Evolutionary conservation across 371 early-diverging fungal genomes (phyloP).

Genomic region (Coemansia sp.): DNA sequence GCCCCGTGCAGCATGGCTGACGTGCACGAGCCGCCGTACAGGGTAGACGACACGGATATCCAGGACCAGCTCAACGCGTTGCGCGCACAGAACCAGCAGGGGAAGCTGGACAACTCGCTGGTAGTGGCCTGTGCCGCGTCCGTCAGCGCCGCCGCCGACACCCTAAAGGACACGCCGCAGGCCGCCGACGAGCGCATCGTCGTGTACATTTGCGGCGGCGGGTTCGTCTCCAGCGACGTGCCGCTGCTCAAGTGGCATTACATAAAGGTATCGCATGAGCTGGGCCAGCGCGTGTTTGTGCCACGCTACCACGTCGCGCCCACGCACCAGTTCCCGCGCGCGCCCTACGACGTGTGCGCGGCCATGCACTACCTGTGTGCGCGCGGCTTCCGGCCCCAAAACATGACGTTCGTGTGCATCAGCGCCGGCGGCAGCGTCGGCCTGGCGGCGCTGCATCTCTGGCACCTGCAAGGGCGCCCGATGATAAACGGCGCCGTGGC

Average conservation of each 20-base stretch:
- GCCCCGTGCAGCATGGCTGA: constrained; percentile 6
- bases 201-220: constrained; percentile 71
- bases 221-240: constrained; percentile 56
- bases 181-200: constrained; percentile 37
- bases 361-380: constrained; percentile 69
- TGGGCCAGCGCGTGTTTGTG: constrained; percentile 49
- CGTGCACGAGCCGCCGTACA: constrained; percentile 10
- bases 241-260: constrained; percentile 47
- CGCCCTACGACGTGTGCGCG: constrained; percentile 74
- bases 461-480: background rate
- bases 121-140: constrained; percentile 5
- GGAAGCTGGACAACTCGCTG: constrained; percentile 11
- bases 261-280: constrained; percentile 41
- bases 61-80: background rate
- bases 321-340: constrained; percentile 75
- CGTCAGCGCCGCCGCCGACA: constrained; percentile 1
- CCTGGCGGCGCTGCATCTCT: background rate
- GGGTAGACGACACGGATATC: background rate
- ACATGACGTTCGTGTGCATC: constrained; percentile 74
- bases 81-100: constrained; percentile 5
- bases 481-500: too few relatives aligned
- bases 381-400: constrained; percentile 57
- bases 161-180: constrained; percentile 19
- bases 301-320: constrained; percentile 79
- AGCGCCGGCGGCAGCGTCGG: constrained; percentile 70